Base-by-base conservation (phyloP, 352 stramenopile species). In the Peronospora belbahrii region DNA sequence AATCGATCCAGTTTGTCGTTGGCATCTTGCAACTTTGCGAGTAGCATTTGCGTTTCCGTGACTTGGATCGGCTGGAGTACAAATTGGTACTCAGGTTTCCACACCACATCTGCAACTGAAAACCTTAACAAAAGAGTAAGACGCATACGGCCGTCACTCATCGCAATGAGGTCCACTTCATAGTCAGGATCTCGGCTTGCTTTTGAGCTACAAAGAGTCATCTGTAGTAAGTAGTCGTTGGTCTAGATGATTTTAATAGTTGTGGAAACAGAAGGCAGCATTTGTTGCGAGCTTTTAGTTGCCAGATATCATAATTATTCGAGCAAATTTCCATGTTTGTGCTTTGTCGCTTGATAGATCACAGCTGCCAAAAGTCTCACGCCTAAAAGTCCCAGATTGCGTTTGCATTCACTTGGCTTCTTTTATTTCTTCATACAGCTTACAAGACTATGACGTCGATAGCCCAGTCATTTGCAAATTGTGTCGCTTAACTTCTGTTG, bases 11-110 rank as follows among this genome's bases (percentile, higher is more conserved):
- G 41, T 34, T 9, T 47, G 19, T 67, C 53, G 6, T 56, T 47
- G n/a, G 49, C 44, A 10, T 67, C 59, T 36, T 40, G 48, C 9
- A 64, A 24, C 24, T 64, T 59, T 0, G 59, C 52, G 18, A 35
- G 22, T n/a, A 67, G 34, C 18, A 63, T 59, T 15, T 67, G 52
- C 13, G 48, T 63, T 20, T 60, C 53, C 0, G 53, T 57, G 8
- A 67, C 43, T 38, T 63, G 36, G 11, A 67, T 48, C 25, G 52
- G 42, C 11, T 63, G 42, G 1, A 67, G 38, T 22, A 63, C 53
- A 20, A 67, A 67, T 18, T 67, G 47, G 35, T 67, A 67, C 30
- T 63, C 40, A 2, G 58, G 46, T 20, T 56, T 38, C 58, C 58
- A 67, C 24, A 56, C 33, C 31, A 62, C 34, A 8, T 44, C 52